These are phyloP conservation scores for Sechiopsis laciniata DNA, from an alignment of 306 rosid species.

Conservation along the genomic window DNA sequence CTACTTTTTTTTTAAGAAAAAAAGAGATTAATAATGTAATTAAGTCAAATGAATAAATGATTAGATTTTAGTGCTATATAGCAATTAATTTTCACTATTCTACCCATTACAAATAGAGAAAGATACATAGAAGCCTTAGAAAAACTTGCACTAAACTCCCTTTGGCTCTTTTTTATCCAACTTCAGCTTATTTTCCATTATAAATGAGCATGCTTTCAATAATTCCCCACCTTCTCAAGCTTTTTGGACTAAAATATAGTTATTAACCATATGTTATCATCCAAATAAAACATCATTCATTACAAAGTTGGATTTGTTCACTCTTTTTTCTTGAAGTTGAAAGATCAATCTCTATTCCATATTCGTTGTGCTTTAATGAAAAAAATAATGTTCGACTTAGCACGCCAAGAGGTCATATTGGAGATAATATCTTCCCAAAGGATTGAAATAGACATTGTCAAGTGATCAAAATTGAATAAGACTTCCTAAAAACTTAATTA, in stretches of 20 bases:
- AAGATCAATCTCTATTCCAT: no score
- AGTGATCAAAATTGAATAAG: no score
- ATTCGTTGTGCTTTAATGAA: no score
- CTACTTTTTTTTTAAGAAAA: background rate
- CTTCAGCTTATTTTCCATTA: conserved; percentile 1
- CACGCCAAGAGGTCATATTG: no score
- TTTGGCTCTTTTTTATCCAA: background rate
- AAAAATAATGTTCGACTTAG: no score
- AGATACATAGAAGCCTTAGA: background rate
- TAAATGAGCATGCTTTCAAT: conserved; percentile 16
- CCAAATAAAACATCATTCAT: no score
- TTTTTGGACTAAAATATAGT: background rate
- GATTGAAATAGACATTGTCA: no score
- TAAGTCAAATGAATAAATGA: conserved; percentile 1
- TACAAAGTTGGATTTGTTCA: no score
- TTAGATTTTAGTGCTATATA: conserved; percentile 8
- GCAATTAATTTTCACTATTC: conserved; percentile 11
- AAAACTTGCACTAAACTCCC: conserved; percentile 16
- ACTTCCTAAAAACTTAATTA: no score
- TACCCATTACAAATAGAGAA: conserved; percentile 14
- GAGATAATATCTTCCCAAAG: no score
- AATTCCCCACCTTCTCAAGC: background rate
- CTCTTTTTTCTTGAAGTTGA: no score
- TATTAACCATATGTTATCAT: background rate
- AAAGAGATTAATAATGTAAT: background rate